Conservation (phyloP, 495 filamentous ascomycete species). For the Staphylotrichum tortipilum region DNA sequence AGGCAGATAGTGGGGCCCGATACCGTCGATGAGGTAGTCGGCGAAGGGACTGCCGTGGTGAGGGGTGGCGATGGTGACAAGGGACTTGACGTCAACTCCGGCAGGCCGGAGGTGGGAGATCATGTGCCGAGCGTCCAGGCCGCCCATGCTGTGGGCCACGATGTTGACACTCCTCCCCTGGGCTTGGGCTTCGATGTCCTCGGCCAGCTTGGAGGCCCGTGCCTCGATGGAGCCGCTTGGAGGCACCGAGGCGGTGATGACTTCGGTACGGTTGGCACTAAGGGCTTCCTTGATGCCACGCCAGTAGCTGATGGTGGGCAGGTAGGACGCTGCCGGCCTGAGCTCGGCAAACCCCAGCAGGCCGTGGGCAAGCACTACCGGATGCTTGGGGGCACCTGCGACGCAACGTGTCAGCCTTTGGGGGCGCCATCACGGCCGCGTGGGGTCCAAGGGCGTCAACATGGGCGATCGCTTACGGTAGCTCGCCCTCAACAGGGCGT, state of each 20-base stretch:
- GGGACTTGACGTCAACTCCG: conserved; percentile 57
- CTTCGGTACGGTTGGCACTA: conserved; percentile 59
- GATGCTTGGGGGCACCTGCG: conserved; percentile 54
- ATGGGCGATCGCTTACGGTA: conserved; percentile 47
- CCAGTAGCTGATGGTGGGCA: conserved; percentile 86
- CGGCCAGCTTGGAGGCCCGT: conserved; percentile 57
- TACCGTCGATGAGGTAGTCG: conserved; percentile 68
- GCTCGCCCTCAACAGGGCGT: conserved; percentile 56
- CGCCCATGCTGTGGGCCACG: conserved; percentile 68
- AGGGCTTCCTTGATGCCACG: conserved; percentile 78
- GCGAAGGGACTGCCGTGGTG: conserved; percentile 81
- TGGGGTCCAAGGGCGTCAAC: too few relatives aligned
- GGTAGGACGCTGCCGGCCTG: conserved; percentile 54
- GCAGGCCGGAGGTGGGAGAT: conserved; percentile 66
- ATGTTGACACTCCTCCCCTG: conserved; percentile 75
- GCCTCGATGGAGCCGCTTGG: conserved; percentile 71
- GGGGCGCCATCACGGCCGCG: background rate
- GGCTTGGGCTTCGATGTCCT: conserved; percentile 57
- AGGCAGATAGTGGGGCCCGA: conserved; percentile 55
- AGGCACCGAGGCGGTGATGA: conserved; percentile 75
- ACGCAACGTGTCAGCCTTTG: background rate
- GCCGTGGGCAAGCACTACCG: conserved; percentile 81
- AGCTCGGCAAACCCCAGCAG: conserved; percentile 86
- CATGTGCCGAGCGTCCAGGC: conserved; percentile 89
- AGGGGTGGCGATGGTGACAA: conserved; percentile 83